A percentile compares a stretch with the other conserved stretches of the same genome.
Conservation (phyloP, 805 yeast species). For the Candida odintsovae region DNA sequence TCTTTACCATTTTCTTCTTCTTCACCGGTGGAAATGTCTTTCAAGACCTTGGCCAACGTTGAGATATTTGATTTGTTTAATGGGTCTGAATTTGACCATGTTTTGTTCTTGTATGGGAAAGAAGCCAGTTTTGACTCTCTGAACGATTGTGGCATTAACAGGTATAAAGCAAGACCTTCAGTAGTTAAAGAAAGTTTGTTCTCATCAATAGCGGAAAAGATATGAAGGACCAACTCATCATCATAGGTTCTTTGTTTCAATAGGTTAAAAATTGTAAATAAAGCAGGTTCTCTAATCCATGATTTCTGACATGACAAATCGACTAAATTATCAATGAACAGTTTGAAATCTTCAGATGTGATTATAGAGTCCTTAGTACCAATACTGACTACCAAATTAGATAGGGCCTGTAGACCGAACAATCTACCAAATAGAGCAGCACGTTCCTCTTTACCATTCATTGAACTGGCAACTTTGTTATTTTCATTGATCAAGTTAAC, state of each 20-base stretch:
- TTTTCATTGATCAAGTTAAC: slow-evolving; percentile 30
- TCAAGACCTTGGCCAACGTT: slow-evolving; percentile 54
- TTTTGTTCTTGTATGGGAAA: slow-evolving; percentile 15
- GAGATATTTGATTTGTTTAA: slow-evolving; percentile 63
- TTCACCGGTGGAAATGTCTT: slow-evolving; percentile 42
- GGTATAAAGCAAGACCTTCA: slow-evolving; percentile 75
- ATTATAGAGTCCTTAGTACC: slow-evolving; percentile 5
- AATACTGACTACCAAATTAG: slow-evolving; percentile 32
- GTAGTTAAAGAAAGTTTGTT: slow-evolving; percentile 56
- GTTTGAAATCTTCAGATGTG: slow-evolving; percentile 25
- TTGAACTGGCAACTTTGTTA: slow-evolving; percentile 34
- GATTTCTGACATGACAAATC: slow-evolving; percentile 59
- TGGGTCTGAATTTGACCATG: slow-evolving; percentile 75
- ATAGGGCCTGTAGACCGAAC: slow-evolving; percentile 75
- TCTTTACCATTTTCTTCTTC: slow-evolving; percentile 26
- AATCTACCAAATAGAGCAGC: slow-evolving; percentile 75
- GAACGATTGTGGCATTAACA: slow-evolving; percentile 38
- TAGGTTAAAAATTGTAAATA: slow-evolving; percentile 62
- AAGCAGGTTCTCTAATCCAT: slow-evolving; percentile 82
- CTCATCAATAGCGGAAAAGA: slow-evolving; percentile 43
- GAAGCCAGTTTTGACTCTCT: slow-evolving; percentile 8
- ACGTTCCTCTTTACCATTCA: slow-evolving; percentile 79
- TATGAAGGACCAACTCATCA: slow-evolving; percentile 16
- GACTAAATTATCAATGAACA: slow-evolving; percentile 42
- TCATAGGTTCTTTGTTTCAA: slow-evolving; percentile 25